phyloP scores from a whole-genome alignment of 2,329 filamentous ascomycete genomes.

The Falciphora oryzae region DNA sequence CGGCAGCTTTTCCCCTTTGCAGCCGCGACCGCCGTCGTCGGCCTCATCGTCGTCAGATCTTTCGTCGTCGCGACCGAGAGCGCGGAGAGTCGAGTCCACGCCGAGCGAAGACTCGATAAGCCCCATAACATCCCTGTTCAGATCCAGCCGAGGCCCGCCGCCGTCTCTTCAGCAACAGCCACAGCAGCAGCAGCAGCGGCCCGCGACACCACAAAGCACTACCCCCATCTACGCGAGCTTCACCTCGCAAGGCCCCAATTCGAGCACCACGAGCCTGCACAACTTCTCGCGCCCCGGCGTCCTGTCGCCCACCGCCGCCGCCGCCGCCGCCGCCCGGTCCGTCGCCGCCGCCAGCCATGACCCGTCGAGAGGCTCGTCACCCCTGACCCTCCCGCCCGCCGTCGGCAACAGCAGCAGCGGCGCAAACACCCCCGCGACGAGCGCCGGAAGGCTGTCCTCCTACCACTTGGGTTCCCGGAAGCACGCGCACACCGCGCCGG shows the following conservation, averaged over 20 bases:
- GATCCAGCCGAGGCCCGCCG: not conserved
- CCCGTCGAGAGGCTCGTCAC: slow-evolving; percentile 6
- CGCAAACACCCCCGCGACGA: slow-evolving; percentile 23
- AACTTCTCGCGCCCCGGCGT: slow-evolving; percentile 52
- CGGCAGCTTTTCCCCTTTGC: slow-evolving; percentile 51
- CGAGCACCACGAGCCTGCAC: slow-evolving; percentile 42
- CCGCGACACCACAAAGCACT: slow-evolving; percentile 27
- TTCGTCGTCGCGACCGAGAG: slow-evolving; percentile 27
- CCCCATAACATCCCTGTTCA: slow-evolving; percentile 23
- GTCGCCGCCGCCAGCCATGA: slow-evolving; percentile 10
- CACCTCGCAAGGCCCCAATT: slow-evolving; percentile 36
- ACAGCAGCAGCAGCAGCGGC: slow-evolving; percentile 37
- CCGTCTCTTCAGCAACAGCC: slow-evolving; percentile 9
- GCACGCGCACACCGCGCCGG: slow-evolving; percentile 63
- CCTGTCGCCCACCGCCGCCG: slow-evolving; percentile 25
- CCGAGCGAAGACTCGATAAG: slow-evolving; percentile 37
- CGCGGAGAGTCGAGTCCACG: slow-evolving; percentile 40
- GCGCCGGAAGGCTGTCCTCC: slow-evolving; percentile 22
- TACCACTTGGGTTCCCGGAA: slow-evolving; percentile 48
- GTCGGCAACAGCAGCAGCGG: slow-evolving; percentile 15
- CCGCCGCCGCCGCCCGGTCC: slow-evolving; percentile 16
- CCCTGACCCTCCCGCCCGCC: slow-evolving; percentile 19
- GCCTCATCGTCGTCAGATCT: slow-evolving; percentile 20
- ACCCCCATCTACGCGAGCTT: slow-evolving; percentile 46
- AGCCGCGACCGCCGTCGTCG: slow-evolving; percentile 21